Conservation (phyloP, 345 rosid genomes). For the Salix purpurea region DNA sequence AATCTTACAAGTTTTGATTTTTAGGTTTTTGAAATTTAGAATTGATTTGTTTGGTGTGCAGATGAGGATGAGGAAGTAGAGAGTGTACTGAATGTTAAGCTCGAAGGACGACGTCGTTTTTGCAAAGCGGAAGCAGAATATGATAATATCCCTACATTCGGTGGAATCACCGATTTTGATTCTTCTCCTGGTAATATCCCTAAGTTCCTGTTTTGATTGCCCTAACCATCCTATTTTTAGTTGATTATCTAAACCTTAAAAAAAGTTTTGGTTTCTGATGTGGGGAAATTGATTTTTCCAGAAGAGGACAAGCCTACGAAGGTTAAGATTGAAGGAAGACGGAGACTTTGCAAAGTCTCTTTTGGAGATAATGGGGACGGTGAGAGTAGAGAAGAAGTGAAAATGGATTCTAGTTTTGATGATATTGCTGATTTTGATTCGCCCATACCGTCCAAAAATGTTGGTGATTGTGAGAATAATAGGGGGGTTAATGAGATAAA, state of each 20-base stretch:
- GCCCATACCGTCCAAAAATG: slow-evolving; percentile 36
- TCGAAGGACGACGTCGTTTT: slow-evolving; percentile 31
- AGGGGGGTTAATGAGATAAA: slow-evolving; percentile 49
- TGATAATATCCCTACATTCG: slow-evolving; percentile 27
- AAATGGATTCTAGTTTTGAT: slow-evolving; percentile 35
- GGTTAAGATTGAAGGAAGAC: slow-evolving; percentile 51
- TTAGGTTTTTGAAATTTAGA: not conserved
- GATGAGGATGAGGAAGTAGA: slow-evolving; percentile 30
- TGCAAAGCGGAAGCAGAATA: slow-evolving; percentile 14
- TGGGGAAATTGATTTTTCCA: slow-evolving; percentile 11
- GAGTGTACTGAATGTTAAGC: slow-evolving; percentile 21
- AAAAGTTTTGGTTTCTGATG: not conserved
- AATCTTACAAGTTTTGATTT: not conserved
- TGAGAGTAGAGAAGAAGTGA: slow-evolving; percentile 10
- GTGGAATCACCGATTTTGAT: slow-evolving; percentile 52
- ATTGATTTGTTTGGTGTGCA: slow-evolving; percentile 7
- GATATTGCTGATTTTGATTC: slow-evolving; percentile 66
- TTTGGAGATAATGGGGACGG: slow-evolving; percentile 29
- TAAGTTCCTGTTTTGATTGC: not conserved
- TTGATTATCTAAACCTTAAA: not conserved
- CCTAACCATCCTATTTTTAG: not conserved
- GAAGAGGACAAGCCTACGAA: slow-evolving; percentile 35
- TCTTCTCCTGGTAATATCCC: slow-evolving; percentile 39
- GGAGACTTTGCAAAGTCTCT: slow-evolving; percentile 56
- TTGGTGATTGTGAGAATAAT: slow-evolving; percentile 15